phyloP scores from a whole-genome alignment of 352 stramenopile genomes.

The Pythium inflatum region DNA sequence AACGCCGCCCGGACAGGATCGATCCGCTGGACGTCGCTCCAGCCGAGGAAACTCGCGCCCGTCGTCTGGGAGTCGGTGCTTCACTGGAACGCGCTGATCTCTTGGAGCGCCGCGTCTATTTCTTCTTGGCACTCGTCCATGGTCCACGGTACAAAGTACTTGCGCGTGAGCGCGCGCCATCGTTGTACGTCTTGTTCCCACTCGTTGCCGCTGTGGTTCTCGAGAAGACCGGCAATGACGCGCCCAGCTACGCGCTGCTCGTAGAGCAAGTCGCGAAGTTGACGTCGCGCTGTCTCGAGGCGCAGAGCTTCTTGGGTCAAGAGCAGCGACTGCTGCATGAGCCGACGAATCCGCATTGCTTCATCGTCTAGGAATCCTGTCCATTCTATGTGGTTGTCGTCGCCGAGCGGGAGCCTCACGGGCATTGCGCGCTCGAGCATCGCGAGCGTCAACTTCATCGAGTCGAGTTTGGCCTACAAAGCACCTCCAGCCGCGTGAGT shows the following conservation, averaged over 20 bases:
- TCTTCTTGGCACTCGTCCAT: background rate
- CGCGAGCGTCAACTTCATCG: background rate
- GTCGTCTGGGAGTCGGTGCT: background rate
- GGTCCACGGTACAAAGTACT: background rate
- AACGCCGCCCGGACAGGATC: background rate
- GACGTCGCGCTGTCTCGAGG: background rate
- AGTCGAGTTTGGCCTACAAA: background rate
- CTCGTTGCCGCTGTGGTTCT: background rate
- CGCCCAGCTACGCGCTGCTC: background rate
- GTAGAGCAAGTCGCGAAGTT: background rate
- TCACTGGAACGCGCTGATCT: slow-evolving; percentile 7
- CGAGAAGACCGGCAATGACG: background rate
- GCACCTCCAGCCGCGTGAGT: too few relatives aligned
- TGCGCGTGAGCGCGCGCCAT: background rate
- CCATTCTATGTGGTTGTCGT: background rate
- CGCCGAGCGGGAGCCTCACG: background rate
- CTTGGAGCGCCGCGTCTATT: slow-evolving; percentile 2
- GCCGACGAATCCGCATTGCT: background rate
- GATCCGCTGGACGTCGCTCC: background rate
- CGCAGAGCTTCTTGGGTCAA: background rate
- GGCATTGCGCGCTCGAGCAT: background rate
- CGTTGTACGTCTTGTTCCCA: background rate
- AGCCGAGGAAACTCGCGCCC: background rate
- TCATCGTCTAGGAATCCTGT: background rate
- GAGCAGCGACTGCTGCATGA: background rate